Evolutionary conservation across 306 rosid genomes (phyloP).

Genomic region (Inga leiocalycina): DNA sequence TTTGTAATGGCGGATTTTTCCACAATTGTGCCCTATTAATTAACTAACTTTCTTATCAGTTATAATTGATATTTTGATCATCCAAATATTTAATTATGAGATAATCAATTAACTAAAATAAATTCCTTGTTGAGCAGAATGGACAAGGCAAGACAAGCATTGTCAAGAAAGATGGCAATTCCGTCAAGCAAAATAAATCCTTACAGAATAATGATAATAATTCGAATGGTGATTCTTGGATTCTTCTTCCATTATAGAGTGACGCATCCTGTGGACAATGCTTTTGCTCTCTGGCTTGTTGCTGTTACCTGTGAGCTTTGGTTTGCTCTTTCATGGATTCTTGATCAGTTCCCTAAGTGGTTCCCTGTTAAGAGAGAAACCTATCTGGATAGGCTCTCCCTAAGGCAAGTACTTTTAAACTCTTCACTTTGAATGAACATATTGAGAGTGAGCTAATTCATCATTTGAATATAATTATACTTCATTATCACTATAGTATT

Average conservation of each 20-base stretch:
- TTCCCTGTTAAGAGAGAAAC: conserved; percentile 68
- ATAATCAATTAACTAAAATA: not conserved
- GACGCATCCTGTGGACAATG: conserved; percentile 56
- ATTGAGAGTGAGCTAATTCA: not conserved
- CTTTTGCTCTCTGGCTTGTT: conserved; percentile 64
- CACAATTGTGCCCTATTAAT: not conserved
- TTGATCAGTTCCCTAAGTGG: conserved; percentile 71
- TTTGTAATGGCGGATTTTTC: no score
- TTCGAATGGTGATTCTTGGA: conserved; percentile 63
- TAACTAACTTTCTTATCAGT: not conserved
- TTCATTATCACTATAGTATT: no score
- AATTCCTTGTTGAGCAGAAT: conserved; percentile 42
- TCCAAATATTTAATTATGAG: not conserved
- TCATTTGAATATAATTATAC: not conserved
- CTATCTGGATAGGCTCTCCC: conserved; percentile 59
- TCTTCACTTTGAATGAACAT: not conserved
- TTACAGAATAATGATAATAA: conserved; percentile 61
- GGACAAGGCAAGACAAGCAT: conserved; percentile 69
- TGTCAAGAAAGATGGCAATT: conserved; percentile 62
- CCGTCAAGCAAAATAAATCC: conserved; percentile 66
- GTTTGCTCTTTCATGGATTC: conserved; percentile 75
- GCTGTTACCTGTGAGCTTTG: conserved; percentile 75
- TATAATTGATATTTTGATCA: not conserved
- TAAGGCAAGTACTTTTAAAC: conserved; percentile 43
- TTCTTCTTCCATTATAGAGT: conserved; percentile 72